Evolutionary conservation across 176 grass and related monocot species (phyloP).

Genomic region (Oryza glaberrima): DNA sequence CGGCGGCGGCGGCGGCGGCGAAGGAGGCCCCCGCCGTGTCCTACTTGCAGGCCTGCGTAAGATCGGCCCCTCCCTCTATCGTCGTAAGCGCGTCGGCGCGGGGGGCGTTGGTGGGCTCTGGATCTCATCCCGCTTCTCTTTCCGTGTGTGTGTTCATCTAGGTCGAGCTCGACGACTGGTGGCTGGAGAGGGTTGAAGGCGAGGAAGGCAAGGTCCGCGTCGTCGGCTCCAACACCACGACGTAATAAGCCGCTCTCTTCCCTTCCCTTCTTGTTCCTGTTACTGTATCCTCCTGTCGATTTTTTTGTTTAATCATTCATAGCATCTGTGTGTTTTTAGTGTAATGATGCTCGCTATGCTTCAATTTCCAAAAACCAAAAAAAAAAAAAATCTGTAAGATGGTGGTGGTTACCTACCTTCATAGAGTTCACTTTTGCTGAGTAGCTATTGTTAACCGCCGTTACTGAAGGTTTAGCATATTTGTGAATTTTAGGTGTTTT

Average conservation of each 20-base stretch:
- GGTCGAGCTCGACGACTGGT: conserved; percentile 35
- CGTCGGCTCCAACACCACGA: not conserved
- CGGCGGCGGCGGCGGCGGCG: not conserved
- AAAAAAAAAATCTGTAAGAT: not conserved
- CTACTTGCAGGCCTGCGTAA: not conserved
- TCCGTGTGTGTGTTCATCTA: not conserved
- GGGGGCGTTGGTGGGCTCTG: not conserved
- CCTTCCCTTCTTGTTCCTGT: not conserved
- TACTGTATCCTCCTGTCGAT: not conserved
- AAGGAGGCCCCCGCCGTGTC: not conserved
- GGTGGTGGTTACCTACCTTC: not conserved
- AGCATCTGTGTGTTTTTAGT: no score
- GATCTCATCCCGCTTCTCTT: not conserved
- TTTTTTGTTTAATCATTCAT: not conserved
- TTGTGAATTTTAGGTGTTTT: not conserved
- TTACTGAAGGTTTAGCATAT: not conserved
- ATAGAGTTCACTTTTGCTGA: not conserved
- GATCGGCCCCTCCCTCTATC: not conserved
- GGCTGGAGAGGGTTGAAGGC: conserved; percentile 27
- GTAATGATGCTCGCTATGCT: no score
- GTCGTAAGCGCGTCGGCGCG: not conserved
- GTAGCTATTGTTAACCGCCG: not conserved
- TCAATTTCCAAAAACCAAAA: no score
- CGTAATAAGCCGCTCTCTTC: not conserved
- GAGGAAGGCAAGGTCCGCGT: conserved; percentile 38